phyloP scores from a whole-genome alignment of 495 filamentous ascomycete species.

The Extremus antarcticus region DNA sequence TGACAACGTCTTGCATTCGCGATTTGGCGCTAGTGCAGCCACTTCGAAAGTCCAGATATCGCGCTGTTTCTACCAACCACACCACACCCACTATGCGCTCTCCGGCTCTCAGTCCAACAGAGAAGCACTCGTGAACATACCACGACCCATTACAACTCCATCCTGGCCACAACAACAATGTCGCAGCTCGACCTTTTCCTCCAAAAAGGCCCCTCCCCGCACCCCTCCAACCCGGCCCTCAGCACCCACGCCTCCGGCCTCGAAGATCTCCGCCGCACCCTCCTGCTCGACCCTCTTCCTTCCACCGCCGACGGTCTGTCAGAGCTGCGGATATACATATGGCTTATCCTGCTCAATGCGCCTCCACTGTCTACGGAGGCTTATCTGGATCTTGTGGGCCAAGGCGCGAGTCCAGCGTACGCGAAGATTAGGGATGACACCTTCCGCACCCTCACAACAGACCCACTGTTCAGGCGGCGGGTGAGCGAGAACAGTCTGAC shows the following conservation, averaged over 20 bases:
- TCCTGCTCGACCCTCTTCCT: constrained; percentile 68
- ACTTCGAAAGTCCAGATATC: no score
- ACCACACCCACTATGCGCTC: no score
- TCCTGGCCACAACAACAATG: no score
- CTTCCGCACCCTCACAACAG: constrained; percentile 88
- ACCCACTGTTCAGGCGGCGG: constrained; percentile 87
- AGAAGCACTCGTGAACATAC: no score
- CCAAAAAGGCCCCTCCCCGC: constrained; percentile 38
- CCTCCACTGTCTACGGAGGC: constrained; percentile 71
- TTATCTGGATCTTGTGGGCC: constrained; percentile 83
- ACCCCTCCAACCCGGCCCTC: constrained; percentile 50
- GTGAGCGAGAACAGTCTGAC: constrained; percentile 94
- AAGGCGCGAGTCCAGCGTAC: constrained; percentile 86
- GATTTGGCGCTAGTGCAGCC: no score
- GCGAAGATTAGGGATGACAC: constrained; percentile 97
- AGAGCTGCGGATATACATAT: constrained; percentile 86
- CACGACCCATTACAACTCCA: no score
- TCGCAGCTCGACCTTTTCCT: constrained; percentile 20
- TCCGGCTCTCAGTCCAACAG: no score
- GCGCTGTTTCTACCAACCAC: no score
- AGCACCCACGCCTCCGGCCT: constrained; percentile 57
- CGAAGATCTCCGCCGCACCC: constrained; percentile 61
- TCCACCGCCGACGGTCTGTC: constrained; percentile 91
- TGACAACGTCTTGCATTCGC: no score
- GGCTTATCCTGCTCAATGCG: constrained; percentile 82